Evolutionary conservation across 768 basidiomycete genomes (phyloP).

Genomic region (Boletus speciosus): DNA sequence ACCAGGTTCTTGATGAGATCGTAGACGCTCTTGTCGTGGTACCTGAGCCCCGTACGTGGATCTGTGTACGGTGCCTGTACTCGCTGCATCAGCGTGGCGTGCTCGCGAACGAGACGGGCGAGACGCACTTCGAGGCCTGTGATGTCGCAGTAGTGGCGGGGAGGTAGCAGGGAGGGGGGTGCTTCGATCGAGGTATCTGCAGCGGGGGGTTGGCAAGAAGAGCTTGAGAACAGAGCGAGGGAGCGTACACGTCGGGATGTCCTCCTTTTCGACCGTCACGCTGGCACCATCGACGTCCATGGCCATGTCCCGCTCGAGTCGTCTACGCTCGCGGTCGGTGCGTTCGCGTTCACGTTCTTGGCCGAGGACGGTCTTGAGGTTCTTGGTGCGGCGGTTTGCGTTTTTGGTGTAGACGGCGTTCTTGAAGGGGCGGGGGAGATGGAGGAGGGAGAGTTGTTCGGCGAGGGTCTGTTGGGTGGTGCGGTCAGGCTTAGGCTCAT

Average conservation of each 20-base stretch:
- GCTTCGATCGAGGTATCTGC: constrained; percentile 80
- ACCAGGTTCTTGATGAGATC: constrained; percentile 76
- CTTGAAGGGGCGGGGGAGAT: constrained; percentile 74
- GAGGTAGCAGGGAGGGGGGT: constrained; percentile 76
- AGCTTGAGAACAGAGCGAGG: background rate
- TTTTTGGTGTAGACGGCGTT: constrained; percentile 69
- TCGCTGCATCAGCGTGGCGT: background rate
- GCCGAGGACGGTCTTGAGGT: constrained; percentile 71
- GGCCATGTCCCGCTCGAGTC: constrained; percentile 39
- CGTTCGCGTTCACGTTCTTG: constrained; percentile 78
- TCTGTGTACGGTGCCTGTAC: constrained; percentile 74
- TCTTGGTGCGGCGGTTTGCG: constrained; percentile 68
- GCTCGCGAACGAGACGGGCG: too few relatives aligned
- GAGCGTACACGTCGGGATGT: constrained; percentile 65
- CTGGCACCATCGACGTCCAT: constrained; percentile 55
- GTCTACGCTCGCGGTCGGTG: constrained; percentile 57
- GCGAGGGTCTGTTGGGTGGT: constrained; percentile 53
- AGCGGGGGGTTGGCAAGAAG: background rate
- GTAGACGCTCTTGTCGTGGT: constrained; percentile 85
- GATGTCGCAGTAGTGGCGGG: constrained; percentile 78
- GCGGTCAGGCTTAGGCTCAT: background rate
- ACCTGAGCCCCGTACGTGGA: constrained; percentile 73
- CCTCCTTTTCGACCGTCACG: constrained; percentile 42
- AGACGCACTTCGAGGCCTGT: constrained; percentile 69
- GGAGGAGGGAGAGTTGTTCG: constrained; percentile 71